Evolutionary conservation across 1,284 basidiomycete genomes (phyloP).

Genomic region (Ceraceosorus guamensis): DNA sequence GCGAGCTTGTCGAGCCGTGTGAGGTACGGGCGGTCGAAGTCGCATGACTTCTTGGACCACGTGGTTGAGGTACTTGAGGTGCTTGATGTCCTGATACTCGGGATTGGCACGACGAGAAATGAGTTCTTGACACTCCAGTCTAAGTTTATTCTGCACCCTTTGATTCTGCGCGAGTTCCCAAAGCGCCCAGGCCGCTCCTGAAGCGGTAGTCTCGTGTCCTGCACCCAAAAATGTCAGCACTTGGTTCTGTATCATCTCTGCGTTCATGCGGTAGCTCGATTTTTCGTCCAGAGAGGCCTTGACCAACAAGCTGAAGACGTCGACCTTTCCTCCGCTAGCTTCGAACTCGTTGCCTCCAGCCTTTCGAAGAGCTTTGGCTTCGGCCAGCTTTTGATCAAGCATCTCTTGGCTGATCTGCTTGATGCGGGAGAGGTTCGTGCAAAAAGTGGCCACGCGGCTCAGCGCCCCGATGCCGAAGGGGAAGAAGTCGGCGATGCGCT

Average conservation of each 20-base stretch:
- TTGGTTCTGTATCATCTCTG: slow-evolving; percentile 24
- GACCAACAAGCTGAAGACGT: slow-evolving; percentile 7
- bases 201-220: slow-evolving; percentile 55
- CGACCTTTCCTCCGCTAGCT: slow-evolving; percentile 22
- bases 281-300: slow-evolving; percentile 12
- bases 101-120: slow-evolving; percentile 23
- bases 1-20: slow-evolving; percentile 20
- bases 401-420: slow-evolving; percentile 27
- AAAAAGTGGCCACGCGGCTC: slow-evolving; percentile 10
- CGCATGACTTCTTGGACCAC: slow-evolving; percentile 52
- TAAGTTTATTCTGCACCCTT: slow-evolving; percentile 57
- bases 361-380: slow-evolving; percentile 16
- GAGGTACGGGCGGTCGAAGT: slow-evolving; percentile 28
- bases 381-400: slow-evolving; percentile 26
- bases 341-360: slow-evolving; percentile 14
- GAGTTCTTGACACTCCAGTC: slow-evolving; percentile 53
- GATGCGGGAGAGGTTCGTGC: slow-evolving; percentile 23
- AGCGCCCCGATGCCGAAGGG: slow-evolving; percentile 1
- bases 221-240: slow-evolving; percentile 38
- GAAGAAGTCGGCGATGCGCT: not conserved
- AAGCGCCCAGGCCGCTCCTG: slow-evolving; percentile 65
- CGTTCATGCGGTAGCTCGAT: slow-evolving; percentile 25
- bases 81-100: slow-evolving; percentile 57
- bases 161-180: slow-evolving; percentile 59
- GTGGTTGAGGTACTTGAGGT: slow-evolving; percentile 67